These are phyloP conservation scores for Boeremia lycopersici DNA, from an alignment of 2,329 filamentous ascomycete genomes.

Conservation along the genomic window DNA sequence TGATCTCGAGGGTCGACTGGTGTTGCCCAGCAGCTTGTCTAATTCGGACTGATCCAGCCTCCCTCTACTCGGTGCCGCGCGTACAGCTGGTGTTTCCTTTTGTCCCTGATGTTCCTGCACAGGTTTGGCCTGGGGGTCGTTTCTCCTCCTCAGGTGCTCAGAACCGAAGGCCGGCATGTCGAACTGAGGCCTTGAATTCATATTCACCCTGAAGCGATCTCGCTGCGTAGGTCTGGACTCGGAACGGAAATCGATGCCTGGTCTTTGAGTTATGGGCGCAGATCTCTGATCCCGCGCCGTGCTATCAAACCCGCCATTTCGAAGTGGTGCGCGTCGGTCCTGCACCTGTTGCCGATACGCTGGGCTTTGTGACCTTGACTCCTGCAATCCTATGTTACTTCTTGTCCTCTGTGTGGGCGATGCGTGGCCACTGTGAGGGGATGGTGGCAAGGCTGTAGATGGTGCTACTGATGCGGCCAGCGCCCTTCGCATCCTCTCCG, in stretches of 20 bases:
- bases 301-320: constrained; percentile 23
- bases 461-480: constrained; percentile 27
- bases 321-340: constrained; percentile 22
- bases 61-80: constrained; percentile 20
- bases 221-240: constrained; percentile 14
- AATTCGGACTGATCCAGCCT: constrained; percentile 40
- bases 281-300: constrained; percentile 25
- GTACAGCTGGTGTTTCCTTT: constrained; percentile 1
- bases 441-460: background rate
- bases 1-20: constrained; percentile 14
- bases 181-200: constrained; percentile 36
- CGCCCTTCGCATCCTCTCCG: constrained; percentile 36
- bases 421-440: constrained; percentile 20
- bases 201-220: constrained; percentile 38
- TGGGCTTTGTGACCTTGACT: constrained; percentile 15
- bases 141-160: constrained; percentile 35
- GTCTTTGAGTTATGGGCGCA: constrained; percentile 6
- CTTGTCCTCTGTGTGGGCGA: constrained; percentile 29
- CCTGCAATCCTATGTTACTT: constrained; percentile 12
- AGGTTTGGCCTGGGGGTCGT: constrained; percentile 22
- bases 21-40: constrained; percentile 30
- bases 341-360: constrained; percentile 18
- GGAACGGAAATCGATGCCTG: background rate
- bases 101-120: constrained; percentile 3
- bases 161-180: constrained; percentile 35